Conservation (phyloP, 2,329 filamentous ascomycete species). For the Tolypocladium amazonense region DNA sequence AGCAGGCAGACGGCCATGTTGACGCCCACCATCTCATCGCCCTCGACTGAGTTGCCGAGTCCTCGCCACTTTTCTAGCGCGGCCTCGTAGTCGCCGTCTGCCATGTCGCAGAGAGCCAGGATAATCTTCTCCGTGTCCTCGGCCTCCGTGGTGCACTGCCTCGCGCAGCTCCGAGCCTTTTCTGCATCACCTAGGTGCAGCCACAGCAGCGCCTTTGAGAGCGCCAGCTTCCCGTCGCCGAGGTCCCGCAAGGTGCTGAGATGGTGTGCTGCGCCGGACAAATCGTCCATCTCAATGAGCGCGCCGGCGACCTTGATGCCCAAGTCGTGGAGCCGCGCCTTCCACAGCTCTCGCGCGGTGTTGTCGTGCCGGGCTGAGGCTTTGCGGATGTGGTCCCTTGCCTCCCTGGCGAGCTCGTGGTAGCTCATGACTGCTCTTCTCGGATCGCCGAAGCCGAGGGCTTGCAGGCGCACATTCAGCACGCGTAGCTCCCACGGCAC, state of each 20-base stretch:
- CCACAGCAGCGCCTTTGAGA: slow-evolving; percentile 56
- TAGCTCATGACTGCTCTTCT: slow-evolving; percentile 80
- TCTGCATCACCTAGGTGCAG: slow-evolving; percentile 69
- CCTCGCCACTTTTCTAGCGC: slow-evolving; percentile 54
- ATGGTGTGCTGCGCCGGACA: slow-evolving; percentile 68
- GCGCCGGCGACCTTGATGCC: slow-evolving; percentile 57
- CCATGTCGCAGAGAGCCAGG: slow-evolving; percentile 63
- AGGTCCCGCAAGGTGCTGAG: slow-evolving; percentile 45
- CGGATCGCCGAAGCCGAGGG: slow-evolving; percentile 75
- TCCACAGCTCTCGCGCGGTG: slow-evolving; percentile 57
- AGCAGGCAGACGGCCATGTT: slow-evolving; percentile 78
- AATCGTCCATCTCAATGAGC: slow-evolving; percentile 77
- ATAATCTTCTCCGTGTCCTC: slow-evolving; percentile 39
- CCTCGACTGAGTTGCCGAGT: slow-evolving; percentile 25
- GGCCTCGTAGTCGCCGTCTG: slow-evolving; percentile 59
- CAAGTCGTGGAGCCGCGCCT: slow-evolving; percentile 59
- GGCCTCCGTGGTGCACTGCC: slow-evolving; percentile 11
- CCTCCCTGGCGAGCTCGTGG: slow-evolving; percentile 78
- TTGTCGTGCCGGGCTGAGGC: slow-evolving; percentile 34
- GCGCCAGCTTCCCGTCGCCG: slow-evolving; percentile 28
- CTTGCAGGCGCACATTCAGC: slow-evolving; percentile 72
- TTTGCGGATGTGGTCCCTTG: slow-evolving; percentile 47
- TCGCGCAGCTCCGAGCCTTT: slow-evolving; percentile 49
- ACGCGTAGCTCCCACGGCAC: slow-evolving; percentile 84
- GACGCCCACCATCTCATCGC: slow-evolving; percentile 62